Conservation (phyloP, 139 green algal genomes). For the Chlorella sp. region DNA sequence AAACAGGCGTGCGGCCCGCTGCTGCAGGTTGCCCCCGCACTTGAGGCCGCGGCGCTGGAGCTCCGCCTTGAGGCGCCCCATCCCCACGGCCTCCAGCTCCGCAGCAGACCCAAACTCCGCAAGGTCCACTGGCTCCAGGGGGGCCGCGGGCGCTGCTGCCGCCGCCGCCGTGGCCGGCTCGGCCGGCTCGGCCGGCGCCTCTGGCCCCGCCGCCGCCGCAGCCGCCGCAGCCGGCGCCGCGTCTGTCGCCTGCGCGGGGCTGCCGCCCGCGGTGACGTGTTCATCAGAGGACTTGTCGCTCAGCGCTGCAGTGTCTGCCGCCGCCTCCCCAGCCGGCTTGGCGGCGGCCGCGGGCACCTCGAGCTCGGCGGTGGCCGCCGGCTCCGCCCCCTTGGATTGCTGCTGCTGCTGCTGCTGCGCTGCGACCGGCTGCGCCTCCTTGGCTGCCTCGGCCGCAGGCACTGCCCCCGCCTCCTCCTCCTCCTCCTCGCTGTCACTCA, state of each 20-base stretch:
- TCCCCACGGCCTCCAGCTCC: constrained; percentile 50
- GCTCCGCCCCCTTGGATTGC: background rate
- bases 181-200: background rate
- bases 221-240: background rate
- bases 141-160: background rate
- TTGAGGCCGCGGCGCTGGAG: constrained; percentile 62
- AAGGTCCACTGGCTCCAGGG: constrained; percentile 28
- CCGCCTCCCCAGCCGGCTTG: background rate
- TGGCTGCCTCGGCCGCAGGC: background rate
- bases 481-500: background rate
- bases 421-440: background rate
- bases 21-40: constrained; percentile 58
- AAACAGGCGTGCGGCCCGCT: constrained; percentile 67
- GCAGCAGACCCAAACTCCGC: constrained; percentile 26
- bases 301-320: background rate
- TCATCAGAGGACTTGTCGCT: constrained; percentile 13
- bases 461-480: constrained; percentile 1
- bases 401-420: constrained; percentile 6
- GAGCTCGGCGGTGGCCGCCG: too few species aligned
- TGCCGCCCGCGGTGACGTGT: background rate
- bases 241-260: constrained; percentile 6
- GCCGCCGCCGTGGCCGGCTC: background rate
- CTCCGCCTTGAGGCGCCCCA: constrained; percentile 47
- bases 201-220: too few species aligned
- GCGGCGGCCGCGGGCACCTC: too few species aligned